Base-by-base conservation (phyloP, 2,329 filamentous ascomycete genomes). In the Leptodontidium sp. region DNA sequence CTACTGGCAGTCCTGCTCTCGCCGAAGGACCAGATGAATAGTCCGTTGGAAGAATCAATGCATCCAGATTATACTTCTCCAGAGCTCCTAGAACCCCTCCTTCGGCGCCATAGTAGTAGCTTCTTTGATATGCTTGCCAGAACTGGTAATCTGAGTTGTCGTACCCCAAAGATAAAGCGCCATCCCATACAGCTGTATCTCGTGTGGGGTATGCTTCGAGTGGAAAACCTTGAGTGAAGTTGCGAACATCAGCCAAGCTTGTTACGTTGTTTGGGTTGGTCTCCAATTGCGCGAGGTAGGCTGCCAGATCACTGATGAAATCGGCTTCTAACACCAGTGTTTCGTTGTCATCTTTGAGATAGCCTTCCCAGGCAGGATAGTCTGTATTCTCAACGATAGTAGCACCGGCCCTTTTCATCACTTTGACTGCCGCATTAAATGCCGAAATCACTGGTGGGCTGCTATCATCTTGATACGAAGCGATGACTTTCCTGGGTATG, bases 51-150 rank as follows among this genome's bases (percentile, higher is more conserved):
- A 91, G 71, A 0, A 92, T 82, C 5, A 92, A 79, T 1, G 89
- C 90, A 71, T 90, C 87, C 0, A 91, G 83, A 4, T 84, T 83
- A 71, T 88, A 80, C 1, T 84, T 84, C 6, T 81, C 74, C 0
- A 93, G 78, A 0, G 89, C 87, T 0, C 89, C 90, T 0, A 88
- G 81, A 2, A 93, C 79, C 0, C 90, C 90, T 9, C 87, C 86
- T 57, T 85, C 81, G 1, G 85, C 87, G 9, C 86, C 90, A 47
- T 86, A 82, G 72, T 83, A 84, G 2, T 85, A 78, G 50, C 84
- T 82, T 29, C 82, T 75, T 72, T 87, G 85, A 73, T 89, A 89
- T 4, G 83, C 80, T 0, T 81, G 77, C 86, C 87, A 89, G 78
- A 90, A 90, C 38, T 83, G 75, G 0, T 85, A 82, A 21, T 83